phyloP scores from a whole-genome alignment of 2,329 filamentous ascomycete genomes.

The Exutisphaerella laricina region DNA sequence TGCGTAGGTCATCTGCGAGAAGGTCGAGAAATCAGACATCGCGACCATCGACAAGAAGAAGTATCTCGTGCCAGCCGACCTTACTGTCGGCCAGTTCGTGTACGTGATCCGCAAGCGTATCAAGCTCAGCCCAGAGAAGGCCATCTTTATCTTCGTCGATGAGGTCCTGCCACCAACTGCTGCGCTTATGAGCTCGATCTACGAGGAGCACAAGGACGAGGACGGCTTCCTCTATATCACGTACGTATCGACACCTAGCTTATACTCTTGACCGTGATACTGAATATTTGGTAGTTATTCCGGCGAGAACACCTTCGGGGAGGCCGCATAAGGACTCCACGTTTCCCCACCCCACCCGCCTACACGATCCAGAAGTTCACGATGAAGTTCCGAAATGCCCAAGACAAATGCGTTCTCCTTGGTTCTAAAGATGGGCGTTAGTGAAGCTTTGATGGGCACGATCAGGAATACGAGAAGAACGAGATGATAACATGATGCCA shows the following conservation, averaged over 20 bases:
- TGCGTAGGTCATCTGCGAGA: conserved; percentile 91
- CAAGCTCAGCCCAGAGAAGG: conserved; percentile 99
- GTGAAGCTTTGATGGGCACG: conserved; percentile 1
- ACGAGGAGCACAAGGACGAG: conserved; percentile 94
- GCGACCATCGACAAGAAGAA: conserved; percentile 99
- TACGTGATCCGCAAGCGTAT: conserved; percentile 99
- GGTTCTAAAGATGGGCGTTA: conserved; percentile 9
- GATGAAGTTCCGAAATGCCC: conserved; percentile 13
- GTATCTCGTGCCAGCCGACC: conserved; percentile 93
- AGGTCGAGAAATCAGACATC: conserved; percentile 98
- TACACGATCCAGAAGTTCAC: conserved; percentile 12
- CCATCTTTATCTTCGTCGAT: conserved; percentile 99
- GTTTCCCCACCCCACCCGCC: conserved; percentile 4
- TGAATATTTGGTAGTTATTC: conserved; percentile 62
- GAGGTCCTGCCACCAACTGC: conserved; percentile 95
- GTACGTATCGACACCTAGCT: conserved; percentile 44
- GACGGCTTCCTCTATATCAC: conserved; percentile 97
- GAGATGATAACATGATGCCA: background rate
- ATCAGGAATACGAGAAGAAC: background rate
- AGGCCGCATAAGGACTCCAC: conserved; percentile 34
- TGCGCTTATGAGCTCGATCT: conserved; percentile 98
- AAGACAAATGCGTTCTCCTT: conserved; percentile 20
- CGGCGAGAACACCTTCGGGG: conserved; percentile 97
- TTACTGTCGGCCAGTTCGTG: conserved; percentile 98
- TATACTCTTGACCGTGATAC: conserved; percentile 1